Conservation (phyloP, 2,329 filamentous ascomycete species). For the Harringtonia lauricola region DNA sequence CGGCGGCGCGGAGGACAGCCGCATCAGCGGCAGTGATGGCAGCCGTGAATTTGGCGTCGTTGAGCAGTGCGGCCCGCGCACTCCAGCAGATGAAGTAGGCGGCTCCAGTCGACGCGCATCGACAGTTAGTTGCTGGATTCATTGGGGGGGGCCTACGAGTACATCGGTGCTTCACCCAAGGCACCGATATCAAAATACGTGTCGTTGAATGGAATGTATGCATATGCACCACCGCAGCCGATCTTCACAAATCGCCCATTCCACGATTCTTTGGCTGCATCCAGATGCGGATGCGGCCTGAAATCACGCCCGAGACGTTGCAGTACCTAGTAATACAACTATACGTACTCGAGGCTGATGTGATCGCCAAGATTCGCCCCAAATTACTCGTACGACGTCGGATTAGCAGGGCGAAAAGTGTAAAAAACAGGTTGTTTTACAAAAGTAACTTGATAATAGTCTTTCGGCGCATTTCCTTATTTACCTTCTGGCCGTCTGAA, state of each 20-base stretch:
- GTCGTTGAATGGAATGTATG: constrained; percentile 12
- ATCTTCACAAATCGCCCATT: constrained; percentile 23
- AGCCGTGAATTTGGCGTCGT: not conserved
- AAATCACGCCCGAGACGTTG: not conserved
- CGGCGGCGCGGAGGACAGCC: constrained; percentile 24
- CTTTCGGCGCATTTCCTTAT: too few species aligned
- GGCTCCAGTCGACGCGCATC: constrained; percentile 25
- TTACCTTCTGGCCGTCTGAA: too few species aligned
- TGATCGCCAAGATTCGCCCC: too few species aligned
- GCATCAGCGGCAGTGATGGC: not conserved
- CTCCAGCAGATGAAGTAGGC: constrained; percentile 8
- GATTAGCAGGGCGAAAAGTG: too few species aligned
- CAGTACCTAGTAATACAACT: too few species aligned
- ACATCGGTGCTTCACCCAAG: too few species aligned
- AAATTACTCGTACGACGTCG: too few species aligned
- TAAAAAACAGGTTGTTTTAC: too few species aligned
- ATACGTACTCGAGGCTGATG: too few species aligned
- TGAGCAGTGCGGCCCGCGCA: not conserved
- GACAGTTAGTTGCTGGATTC: constrained; percentile 14
- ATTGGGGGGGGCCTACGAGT: too few species aligned
- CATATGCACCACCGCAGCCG: constrained; percentile 24
- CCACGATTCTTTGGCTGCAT: constrained; percentile 14
- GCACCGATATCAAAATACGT: constrained; percentile 1
- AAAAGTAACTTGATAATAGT: too few species aligned
- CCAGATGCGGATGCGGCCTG: not conserved